Conservation (phyloP, 2,329 filamentous ascomycete species). For the Arthroderma sp. region DNA sequence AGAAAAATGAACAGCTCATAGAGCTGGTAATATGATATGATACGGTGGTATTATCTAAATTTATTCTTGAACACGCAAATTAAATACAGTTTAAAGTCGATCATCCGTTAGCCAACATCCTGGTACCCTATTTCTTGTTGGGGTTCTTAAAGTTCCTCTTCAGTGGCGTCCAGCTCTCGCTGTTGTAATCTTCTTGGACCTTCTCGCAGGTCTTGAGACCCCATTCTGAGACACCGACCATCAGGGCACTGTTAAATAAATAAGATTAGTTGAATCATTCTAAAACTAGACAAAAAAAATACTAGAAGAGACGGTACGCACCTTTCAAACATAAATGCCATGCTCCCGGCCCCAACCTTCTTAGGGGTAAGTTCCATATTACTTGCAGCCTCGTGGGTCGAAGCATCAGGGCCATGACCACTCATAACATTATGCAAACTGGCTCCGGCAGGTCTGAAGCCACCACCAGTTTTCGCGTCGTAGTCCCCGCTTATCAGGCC, state of each 20-base stretch:
- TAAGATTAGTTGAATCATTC: background rate
- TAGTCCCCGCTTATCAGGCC: constrained; percentile 49
- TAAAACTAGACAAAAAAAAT: background rate
- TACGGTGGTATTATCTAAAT: background rate
- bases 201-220: constrained; percentile 56
- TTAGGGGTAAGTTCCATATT: constrained; percentile 41
- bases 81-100: too few species aligned
- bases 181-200: constrained; percentile 60
- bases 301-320: constrained; percentile 9
- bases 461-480: constrained; percentile 44
- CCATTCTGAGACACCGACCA: constrained; percentile 63
- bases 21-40: too few species aligned
- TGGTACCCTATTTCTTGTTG: constrained; percentile 22
- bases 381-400: constrained; percentile 43
- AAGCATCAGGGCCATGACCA: constrained; percentile 48
- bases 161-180: constrained; percentile 65
- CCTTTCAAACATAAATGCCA: constrained; percentile 55
- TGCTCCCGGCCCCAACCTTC: constrained; percentile 46
- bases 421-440: constrained; percentile 60
- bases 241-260: constrained; percentile 37
- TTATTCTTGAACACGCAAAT: background rate
- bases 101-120: background rate
- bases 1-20: too few species aligned
- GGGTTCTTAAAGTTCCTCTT: constrained; percentile 49
- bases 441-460: constrained; percentile 49